A percentile compares a stretch with the other conserved stretches of the same genome.
phyloP scores from a whole-genome alignment of 1,139 yeast species.

The Yamadazyma triangularis region DNA sequence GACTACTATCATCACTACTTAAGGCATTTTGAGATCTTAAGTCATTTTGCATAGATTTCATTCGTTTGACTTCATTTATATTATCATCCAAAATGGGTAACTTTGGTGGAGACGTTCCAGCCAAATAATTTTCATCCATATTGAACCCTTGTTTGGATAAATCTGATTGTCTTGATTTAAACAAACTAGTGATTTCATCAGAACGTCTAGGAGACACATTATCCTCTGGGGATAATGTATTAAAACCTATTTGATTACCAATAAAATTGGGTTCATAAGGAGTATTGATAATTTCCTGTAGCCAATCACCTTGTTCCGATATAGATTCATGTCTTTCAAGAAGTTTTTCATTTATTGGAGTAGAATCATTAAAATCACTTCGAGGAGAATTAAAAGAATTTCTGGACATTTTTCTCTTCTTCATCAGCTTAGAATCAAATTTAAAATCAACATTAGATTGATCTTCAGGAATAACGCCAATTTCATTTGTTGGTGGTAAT shows the following conservation, averaged over 20 bases:
- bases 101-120: not conserved
- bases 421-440: not conserved
- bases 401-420: not conserved
- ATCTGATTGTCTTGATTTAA: constrained; percentile 59
- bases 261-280: constrained; percentile 41
- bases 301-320: constrained; percentile 51
- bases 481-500: constrained; percentile 1
- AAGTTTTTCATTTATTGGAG: not conserved
- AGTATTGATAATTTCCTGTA: constrained; percentile 60
- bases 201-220: constrained; percentile 36
- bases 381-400: not conserved
- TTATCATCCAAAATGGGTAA: too few species aligned
- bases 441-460: not conserved
- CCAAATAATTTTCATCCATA: not conserved
- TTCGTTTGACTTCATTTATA: not conserved
- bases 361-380: not conserved
- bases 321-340: constrained; percentile 6
- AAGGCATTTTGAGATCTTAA: too few species aligned
- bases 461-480: not conserved
- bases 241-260: not conserved
- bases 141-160: constrained; percentile 42
- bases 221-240: constrained; percentile 2
- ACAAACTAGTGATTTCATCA: constrained; percentile 44
- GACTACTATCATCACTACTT: too few species aligned
- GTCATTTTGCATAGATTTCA: too few species aligned